These are phyloP conservation scores for Butyriboletus loyo DNA, from an alignment of 768 basidiomycete species.

Conservation along the genomic window DNA sequence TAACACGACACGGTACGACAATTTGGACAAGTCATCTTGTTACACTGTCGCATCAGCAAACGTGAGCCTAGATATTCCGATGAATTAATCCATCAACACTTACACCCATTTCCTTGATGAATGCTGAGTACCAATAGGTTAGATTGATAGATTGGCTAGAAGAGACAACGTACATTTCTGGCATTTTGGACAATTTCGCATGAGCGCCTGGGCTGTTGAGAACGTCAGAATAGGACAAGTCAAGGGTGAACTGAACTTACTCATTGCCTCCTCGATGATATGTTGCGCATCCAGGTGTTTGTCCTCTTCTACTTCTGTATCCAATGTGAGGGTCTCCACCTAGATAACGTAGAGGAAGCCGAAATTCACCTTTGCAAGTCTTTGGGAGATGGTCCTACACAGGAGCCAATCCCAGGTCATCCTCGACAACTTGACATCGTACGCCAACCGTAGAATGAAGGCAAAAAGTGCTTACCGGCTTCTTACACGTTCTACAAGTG, in stretches of 20 bases:
- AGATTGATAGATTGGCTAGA: neutral
- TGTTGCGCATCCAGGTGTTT: conserved; percentile 72
- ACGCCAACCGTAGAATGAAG: neutral
- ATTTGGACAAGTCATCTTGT: conserved; percentile 83
- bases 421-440: neutral
- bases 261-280: conserved; percentile 91
- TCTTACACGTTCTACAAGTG: conserved; percentile 79
- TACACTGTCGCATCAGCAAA: conserved; percentile 54
- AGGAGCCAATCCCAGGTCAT: conserved; percentile 2
- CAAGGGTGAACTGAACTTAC: conserved; percentile 37
- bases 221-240: conserved; percentile 1
- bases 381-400: conserved; percentile 76
- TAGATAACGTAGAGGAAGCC: neutral
- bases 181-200: conserved; percentile 88
- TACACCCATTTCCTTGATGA: conserved; percentile 79
- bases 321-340: neutral
- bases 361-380: conserved; percentile 62
- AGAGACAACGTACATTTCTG: conserved; percentile 53
- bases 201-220: conserved; percentile 65
- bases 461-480: conserved; percentile 44
- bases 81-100: conserved; percentile 23
- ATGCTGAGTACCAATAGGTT: conserved; percentile 44
- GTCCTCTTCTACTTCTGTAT: conserved; percentile 71
- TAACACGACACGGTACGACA: conserved; percentile 81
- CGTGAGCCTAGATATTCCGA: neutral